These are phyloP conservation scores for Penicillium taxi DNA, from an alignment of 495 filamentous ascomycete genomes.

Conservation along the genomic window DNA sequence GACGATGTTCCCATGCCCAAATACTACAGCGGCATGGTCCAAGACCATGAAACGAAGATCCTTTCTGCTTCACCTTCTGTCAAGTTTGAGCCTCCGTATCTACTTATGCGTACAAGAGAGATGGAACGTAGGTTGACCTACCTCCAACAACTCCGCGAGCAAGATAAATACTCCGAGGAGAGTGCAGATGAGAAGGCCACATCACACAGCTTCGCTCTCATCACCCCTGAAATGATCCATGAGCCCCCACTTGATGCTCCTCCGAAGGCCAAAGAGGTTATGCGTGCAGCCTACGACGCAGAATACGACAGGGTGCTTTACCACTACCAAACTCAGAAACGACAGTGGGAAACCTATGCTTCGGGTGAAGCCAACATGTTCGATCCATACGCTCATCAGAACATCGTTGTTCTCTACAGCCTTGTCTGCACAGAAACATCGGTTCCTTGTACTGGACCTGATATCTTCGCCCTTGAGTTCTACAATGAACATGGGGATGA, in stretches of 20 bases:
- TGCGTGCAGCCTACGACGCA: slow-evolving; percentile 89
- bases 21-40: slow-evolving; percentile 89
- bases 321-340: slow-evolving; percentile 87
- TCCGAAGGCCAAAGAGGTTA: slow-evolving; percentile 79
- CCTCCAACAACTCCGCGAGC: slow-evolving; percentile 72
- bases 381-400: slow-evolving; percentile 89
- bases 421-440: slow-evolving; percentile 85
- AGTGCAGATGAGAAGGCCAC: slow-evolving; percentile 51
- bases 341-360: slow-evolving; percentile 91
- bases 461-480: slow-evolving; percentile 75
- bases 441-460: slow-evolving; percentile 85
- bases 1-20: slow-evolving; percentile 85
- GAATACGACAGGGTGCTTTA: slow-evolving; percentile 94
- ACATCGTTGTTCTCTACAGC: slow-evolving; percentile 89
- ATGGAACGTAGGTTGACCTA: slow-evolving; percentile 77
- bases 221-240: slow-evolving; percentile 92
- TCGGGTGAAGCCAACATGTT: slow-evolving; percentile 77
- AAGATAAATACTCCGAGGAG: slow-evolving; percentile 51
- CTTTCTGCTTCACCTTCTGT: slow-evolving; percentile 96
- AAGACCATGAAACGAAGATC: slow-evolving; percentile 82
- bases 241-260: slow-evolving; percentile 66
- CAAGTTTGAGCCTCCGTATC: slow-evolving; percentile 86
- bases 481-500: slow-evolving; percentile 78
- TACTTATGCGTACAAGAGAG: slow-evolving; percentile 84
- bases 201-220: slow-evolving; percentile 70